Base-by-base conservation (phyloP, 345 rosid genomes). In the Tarenaya hassleriana region DNA sequence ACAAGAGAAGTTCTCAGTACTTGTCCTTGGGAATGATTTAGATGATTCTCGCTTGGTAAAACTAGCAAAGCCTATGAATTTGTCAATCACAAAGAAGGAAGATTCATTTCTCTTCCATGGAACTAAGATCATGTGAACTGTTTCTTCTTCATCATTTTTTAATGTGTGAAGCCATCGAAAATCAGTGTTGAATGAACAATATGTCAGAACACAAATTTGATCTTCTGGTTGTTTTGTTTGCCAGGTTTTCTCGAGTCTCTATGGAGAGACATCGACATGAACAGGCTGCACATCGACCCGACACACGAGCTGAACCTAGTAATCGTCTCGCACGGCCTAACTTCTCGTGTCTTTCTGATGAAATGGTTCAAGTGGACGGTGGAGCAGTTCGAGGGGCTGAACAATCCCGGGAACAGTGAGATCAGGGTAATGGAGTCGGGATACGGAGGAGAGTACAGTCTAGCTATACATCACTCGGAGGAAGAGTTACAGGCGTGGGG, bases 281-380 rank as follows among this genome's bases (percentile, higher is more conserved):
- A 88, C 63, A 80, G 99, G 72, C 74, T 86, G 4, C 78, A 77
- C 10, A 68, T 50, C 13, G 74, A 75, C 46, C 75, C 88, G 31
- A 52, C 81, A 8, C 57, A 75, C 4, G 99, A 94, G 53, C 71
- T 94, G 16, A 88, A 88, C 71, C 88, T 88, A 50, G 77, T 86
- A 54, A 88, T 94, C 1, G 73, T 88, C 50, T 69, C 94, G 3
- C 97, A 88, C 17, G 97, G 97, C 8, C 69, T 88, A 57, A 73
- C 99, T 1, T 64, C 76, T 0, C 85, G 95, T 0, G 95, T 94
- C 12, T 88, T 94, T 80, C 84, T 94, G 43, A 86, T 86, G 99
- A 94, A 88, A 68, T 94, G 99, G 99, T 88, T 88, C 70, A 86
- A 88, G 70, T 88, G 99, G 97, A 82, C 84, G 0, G 95, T 94